Percentiles rank a stretch among this genome's conserved stretches.
These are phyloP conservation scores for Coemansia sp. DNA, from an alignment of 371 early-diverging fungal species.

Conservation along the genomic window DNA sequence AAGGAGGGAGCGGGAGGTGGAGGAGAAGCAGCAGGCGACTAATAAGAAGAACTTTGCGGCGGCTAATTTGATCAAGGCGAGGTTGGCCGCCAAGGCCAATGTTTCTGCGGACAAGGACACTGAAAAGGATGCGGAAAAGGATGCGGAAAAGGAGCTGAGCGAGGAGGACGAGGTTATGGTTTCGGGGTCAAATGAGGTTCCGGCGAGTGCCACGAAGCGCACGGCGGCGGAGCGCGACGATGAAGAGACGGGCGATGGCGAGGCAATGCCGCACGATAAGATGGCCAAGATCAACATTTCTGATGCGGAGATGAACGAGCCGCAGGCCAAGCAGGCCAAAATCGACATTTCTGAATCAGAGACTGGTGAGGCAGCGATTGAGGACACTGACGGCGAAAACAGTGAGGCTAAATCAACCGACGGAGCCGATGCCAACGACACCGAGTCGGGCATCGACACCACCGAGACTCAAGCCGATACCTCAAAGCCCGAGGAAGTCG, in stretches of 20 bases:
- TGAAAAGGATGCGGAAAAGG: not conserved
- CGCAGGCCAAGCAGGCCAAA: slow-evolving; percentile 33
- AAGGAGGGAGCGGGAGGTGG: slow-evolving; percentile 5
- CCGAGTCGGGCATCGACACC: slow-evolving; percentile 1
- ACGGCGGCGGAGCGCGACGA: slow-evolving; percentile 22
- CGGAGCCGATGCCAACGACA: slow-evolving; percentile 34
- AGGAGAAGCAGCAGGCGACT: slow-evolving; percentile 42
- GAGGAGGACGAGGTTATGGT: slow-evolving; percentile 50
- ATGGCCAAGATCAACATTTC: not conserved
- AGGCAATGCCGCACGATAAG: slow-evolving; percentile 6
- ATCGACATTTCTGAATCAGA: slow-evolving; percentile 34
- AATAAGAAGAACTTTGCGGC: slow-evolving; percentile 52
- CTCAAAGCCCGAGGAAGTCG: not conserved
- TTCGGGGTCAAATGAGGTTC: slow-evolving; percentile 5
- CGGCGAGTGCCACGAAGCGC: slow-evolving; percentile 10
- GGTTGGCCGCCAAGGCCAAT: slow-evolving; percentile 35
- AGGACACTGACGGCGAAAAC: slow-evolving; percentile 24
- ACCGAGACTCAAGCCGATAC: slow-evolving; percentile 5
- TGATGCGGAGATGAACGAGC: slow-evolving; percentile 61
- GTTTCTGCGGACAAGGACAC: not conserved
- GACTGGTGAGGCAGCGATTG: slow-evolving; percentile 33
- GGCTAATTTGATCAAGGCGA: slow-evolving; percentile 60
- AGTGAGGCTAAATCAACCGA: slow-evolving; percentile 50
- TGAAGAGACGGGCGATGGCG: slow-evolving; percentile 42
- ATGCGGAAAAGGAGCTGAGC: slow-evolving; percentile 19